Conservation (phyloP, 1,284 basidiomycete species). For the Coriolopsis trogii region DNA sequence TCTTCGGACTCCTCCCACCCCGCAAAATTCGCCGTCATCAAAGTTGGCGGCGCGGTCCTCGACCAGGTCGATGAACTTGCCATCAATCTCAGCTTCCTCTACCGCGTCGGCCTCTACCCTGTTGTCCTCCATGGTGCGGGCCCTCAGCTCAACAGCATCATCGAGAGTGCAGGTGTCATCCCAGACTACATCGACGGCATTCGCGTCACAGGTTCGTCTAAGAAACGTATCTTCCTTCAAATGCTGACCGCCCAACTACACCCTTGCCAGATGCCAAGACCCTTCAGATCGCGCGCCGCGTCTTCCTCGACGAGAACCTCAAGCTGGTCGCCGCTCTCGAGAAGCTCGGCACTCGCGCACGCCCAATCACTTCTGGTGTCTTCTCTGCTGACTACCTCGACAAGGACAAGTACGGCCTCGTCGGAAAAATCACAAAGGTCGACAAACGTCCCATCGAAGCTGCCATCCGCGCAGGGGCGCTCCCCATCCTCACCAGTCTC, state of each 20-base stretch:
- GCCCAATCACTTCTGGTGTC: constrained; percentile 94
- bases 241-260: background rate
- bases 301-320: constrained; percentile 95
- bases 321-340: constrained; percentile 91
- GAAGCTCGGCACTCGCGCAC: constrained; percentile 89
- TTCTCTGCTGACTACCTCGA: constrained; percentile 96
- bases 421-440: constrained; percentile 90
- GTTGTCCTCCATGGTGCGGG: constrained; percentile 94
- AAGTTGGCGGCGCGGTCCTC: constrained; percentile 92
- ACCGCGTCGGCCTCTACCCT: constrained; percentile 92
- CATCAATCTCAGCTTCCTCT: constrained; percentile 90
- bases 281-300: constrained; percentile 89
- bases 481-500: constrained; percentile 91
- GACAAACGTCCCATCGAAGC: constrained; percentile 96
- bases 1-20: constrained; percentile 82
- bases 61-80: constrained; percentile 91
- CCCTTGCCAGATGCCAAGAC: constrained; percentile 80
- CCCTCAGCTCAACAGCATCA: constrained; percentile 91
- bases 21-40: constrained; percentile 93
- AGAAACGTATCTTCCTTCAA: background rate
- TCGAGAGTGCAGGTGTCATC: constrained; percentile 87
- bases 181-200: constrained; percentile 97
- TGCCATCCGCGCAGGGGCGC: constrained; percentile 89
- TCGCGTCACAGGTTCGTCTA: constrained; percentile 79
- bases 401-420: constrained; percentile 91